These are phyloP conservation scores for Dactylellina parvicollis DNA, from an alignment of 2,329 filamentous ascomycete species.

Conservation along the genomic window DNA sequence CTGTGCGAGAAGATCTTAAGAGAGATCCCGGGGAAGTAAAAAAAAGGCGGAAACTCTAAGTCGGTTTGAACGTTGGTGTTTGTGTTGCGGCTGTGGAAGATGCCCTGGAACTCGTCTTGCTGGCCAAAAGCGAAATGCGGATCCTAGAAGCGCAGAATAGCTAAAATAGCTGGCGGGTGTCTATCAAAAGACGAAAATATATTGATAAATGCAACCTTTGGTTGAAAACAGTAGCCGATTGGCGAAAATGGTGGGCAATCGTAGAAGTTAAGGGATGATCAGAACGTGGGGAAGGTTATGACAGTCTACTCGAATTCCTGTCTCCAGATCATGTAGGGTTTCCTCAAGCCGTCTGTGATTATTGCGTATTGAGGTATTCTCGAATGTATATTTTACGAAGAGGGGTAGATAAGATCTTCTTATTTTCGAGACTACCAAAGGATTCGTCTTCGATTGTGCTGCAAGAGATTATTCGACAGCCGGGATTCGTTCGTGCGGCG, in stretches of 20 bases:
- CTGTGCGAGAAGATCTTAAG: not conserved
- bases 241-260: too few relatives aligned
- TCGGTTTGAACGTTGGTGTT: not conserved
- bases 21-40: too few relatives aligned
- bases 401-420: slow-evolving; percentile 12
- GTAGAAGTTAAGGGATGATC: not conserved
- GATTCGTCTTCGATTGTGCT: slow-evolving; percentile 4
- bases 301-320: too few relatives aligned
- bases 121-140: slow-evolving; percentile 27
- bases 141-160: not conserved
- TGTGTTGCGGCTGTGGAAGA: not conserved
- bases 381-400: too few relatives aligned
- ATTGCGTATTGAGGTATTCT: not conserved
- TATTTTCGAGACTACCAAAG: slow-evolving; percentile 24
- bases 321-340: too few relatives aligned
- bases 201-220: too few relatives aligned
- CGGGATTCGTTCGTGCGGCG: not conserved
- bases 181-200: slow-evolving; percentile 2
- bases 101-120: slow-evolving; percentile 7
- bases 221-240: too few relatives aligned
- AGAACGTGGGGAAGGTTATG: too few relatives aligned
- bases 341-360: not conserved
- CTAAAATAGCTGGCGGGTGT: not conserved
- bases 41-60: too few relatives aligned
- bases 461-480: not conserved